Base-by-base conservation (phyloP, 352 stramenopile genomes). In the Discostella stelligera region DNA sequence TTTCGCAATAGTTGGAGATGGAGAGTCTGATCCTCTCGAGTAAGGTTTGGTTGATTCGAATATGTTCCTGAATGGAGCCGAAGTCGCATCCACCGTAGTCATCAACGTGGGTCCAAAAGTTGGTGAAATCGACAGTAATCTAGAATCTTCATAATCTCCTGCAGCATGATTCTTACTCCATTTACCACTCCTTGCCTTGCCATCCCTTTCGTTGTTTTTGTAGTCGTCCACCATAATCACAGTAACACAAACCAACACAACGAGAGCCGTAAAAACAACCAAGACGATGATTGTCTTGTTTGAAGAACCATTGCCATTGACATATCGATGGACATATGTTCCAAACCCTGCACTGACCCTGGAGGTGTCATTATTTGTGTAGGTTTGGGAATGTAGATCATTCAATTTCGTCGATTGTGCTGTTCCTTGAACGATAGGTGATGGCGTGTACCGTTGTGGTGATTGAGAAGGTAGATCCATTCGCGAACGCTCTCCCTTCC, bases 321-420 rank as follows among this genome's bases (percentile, higher is more conserved):
- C 46, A 32, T 63, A 50, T 23, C 23, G 14, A n/a, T 32, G 9
- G 14, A 63, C 1, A 50, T 63, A 30, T 0, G 30, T n/a, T n/a
- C 30, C 13, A 30, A 50, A 63, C 3, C n/a, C 55, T 18, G 27
- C 46, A 14, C 27, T 50, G 11, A 27, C 0, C 13, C 27, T 63
- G 55, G 10, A 27, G 1, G 55, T 63, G 30, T 63, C 55, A 30
- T 50, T 50, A n/a, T n/a, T n/a, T n/a, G n/a, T 9, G 55, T 50
- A n/a, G 44, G 25, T 50, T 21, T 63, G 55, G 0, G 55, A 63
- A 50, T 63, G 27, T 18, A 25, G 2, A n/a, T 50, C 55, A n/a
- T 53, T 53, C 46, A n/a, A n/a, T 52, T 52, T 52, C n/a, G 23
- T n/a, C 49, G 11, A 52, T 52, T 52, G 11, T 16, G 44, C 10